Base-by-base conservation (phyloP, 768 basidiomycete species). In the Pulveroboletus sp. region DNA sequence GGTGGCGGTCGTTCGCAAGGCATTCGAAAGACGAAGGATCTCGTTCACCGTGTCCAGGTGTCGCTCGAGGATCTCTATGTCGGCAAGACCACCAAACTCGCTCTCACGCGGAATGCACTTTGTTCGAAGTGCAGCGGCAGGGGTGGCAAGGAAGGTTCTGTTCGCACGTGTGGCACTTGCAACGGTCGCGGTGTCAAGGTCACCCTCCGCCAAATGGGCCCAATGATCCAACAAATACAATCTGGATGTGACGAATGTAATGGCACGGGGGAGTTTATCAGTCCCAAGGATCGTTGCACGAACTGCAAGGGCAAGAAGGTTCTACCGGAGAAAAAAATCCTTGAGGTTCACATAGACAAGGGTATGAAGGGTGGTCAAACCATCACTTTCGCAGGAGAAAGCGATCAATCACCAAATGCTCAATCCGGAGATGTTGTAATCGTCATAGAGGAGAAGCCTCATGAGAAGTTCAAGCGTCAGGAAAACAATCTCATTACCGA, bases 181-280 rank as follows among this genome's bases (percentile, higher is more conserved):
- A 78, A 73, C 62, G 96, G 96, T 49, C 90, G 92, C 56, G 96
- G 96, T 61, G 73, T 94, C 75, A 89, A 85, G 67, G 71, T 97
- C 63, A 91, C 87, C 44, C 73, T 98, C 53, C 89, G 96, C 53
- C 96, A 98, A 69, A 89, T 99, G 83, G 96, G 96, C 23, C 96
- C 96, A 5, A 99, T 99, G 96, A 91, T 99, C 60, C 96, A 99
- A 71, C 95, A 99, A 72, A 90, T 98, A 59, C 96, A 98, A 68
- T 89, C 92, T 46, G 78, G 83, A 38, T 99, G 96, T 74, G 83
- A 86, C 65, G 96, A 97, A 14, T 99, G 96, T 69, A 80, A 77
- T 43, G 96, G 91, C 14, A 80, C 83, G n/a, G 96, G 96, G 57
- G 95, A 99, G 71, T 77, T 93, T 60, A 96, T 99, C 76, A 93